phyloP scores from a whole-genome alignment of 106 monocot genomes.

The Dendrobium catenatum region DNA sequence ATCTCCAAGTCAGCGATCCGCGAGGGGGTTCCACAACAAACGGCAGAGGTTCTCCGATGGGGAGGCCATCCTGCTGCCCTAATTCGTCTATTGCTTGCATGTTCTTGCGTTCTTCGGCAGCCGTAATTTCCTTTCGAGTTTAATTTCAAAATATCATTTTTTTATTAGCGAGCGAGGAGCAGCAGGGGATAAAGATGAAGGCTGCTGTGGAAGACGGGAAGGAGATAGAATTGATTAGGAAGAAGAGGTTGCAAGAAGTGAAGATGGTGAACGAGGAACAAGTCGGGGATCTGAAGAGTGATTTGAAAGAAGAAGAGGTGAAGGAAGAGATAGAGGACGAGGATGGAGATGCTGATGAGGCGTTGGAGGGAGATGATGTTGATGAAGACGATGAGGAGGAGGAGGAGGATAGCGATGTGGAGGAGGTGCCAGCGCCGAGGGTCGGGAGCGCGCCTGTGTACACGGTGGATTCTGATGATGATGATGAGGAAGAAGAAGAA shows the following conservation, averaged over 20 bases:
- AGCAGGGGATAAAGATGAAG: background rate
- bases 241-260: background rate
- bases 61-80: background rate
- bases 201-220: background rate
- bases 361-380: background rate
- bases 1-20: background rate
- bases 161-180: background rate
- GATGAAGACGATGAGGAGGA: background rate
- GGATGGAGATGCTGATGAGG: background rate
- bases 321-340: background rate
- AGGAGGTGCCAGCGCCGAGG: background rate
- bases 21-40: background rate
- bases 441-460: background rate
- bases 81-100: background rate
- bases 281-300: background rate
- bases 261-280: slow-evolving; percentile 4
- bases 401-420: slow-evolving; percentile 2
- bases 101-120: background rate
- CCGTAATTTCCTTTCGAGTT: background rate
- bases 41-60: background rate
- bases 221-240: slow-evolving; percentile 3
- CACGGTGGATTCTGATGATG: background rate
- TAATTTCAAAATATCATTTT: background rate
- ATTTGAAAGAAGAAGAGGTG: background rate
- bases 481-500: background rate